Base-by-base conservation (phyloP, 495 filamentous ascomycete species). In the Aspergillus kassunensis region DNA sequence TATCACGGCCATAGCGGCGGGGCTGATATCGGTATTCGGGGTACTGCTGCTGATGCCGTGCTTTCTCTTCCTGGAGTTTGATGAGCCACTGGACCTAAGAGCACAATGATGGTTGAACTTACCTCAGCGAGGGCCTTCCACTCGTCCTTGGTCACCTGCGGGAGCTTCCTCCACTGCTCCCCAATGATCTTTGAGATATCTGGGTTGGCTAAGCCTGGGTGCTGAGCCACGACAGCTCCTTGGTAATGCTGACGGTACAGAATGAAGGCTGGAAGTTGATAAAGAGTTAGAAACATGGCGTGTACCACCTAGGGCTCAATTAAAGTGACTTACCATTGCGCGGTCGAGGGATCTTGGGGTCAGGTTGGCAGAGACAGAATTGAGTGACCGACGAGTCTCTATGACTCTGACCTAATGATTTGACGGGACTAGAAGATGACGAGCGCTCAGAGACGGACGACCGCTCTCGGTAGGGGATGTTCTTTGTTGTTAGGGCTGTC, bases 171-270 rank as follows among this genome's bases (percentile, higher is more conserved):
- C 93, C 93, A 98, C 79, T 90, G 85, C 61, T 91, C 86, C 36
- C 95, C 93, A 61, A 97, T 96, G 58, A 97, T 93, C 70, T 97
- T 97, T 31, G 93, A 97, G 52, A 98, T 96, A 43, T 98, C 91
- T 5, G 93, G 93, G 69, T 98, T 98, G 29, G 95, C 83, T 56
- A 96, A 81, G 35, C 91, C 90, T 6, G 91, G 93, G 62, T 97
- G 78, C 59, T 88, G 82, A 10, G 83, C 77, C 7, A 92, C 87
- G 9, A 97, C 87, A 8, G 79, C 71, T 6, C 84, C 83, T 72
- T 97, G 93, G 62, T 93, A 85, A 67, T 95, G 89, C 65, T 97
- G 93, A 24, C 93, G 88, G 72, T 96, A 98, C 58, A 98, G 80
- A 58, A 98, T 98, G 70, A 98, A 98, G 30, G 95, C 93, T 98